A percentile compares a stretch with the other conserved stretches of the same genome.
Evolutionary conservation across 2,329 filamentous ascomycete genomes (phyloP).

Genomic region (Aspergillus eucalypticola): DNA sequence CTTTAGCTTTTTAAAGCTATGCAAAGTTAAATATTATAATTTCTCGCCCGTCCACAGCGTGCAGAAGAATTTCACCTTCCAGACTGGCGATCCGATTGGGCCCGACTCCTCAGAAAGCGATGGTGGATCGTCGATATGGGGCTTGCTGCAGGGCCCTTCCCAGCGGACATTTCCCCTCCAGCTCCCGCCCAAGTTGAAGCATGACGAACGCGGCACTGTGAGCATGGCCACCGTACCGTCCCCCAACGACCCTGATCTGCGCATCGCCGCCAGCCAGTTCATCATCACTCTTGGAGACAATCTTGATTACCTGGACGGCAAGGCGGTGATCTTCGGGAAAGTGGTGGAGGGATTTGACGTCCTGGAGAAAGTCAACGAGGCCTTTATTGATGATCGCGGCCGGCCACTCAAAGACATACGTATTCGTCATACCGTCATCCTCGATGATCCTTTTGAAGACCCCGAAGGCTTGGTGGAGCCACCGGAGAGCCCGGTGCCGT

Average conservation of each 20-base stretch:
- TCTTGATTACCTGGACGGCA: slow-evolving; percentile 86
- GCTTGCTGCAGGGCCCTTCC: slow-evolving; percentile 67
- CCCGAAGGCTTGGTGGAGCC: slow-evolving; percentile 75
- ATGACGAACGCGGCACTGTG: slow-evolving; percentile 84
- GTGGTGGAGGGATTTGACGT: slow-evolving; percentile 95
- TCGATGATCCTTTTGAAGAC: slow-evolving; percentile 91
- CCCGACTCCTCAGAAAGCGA: slow-evolving; percentile 81
- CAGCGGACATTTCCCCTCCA: slow-evolving; percentile 80
- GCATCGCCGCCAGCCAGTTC: slow-evolving; percentile 87
- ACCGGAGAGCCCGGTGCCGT: slow-evolving; percentile 75
- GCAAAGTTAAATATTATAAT: slow-evolving; percentile 99
- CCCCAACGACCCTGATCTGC: slow-evolving; percentile 72
- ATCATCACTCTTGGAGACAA: slow-evolving; percentile 88
- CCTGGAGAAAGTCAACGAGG: slow-evolving; percentile 87
- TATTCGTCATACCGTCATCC: slow-evolving; percentile 85
- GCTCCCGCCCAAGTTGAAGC: slow-evolving; percentile 83
- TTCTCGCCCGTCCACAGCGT: slow-evolving; percentile 89
- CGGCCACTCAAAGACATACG: slow-evolving; percentile 91
- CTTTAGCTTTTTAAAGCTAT: slow-evolving; percentile 90
- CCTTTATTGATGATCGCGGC: slow-evolving; percentile 83
- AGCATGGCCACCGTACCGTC: slow-evolving; percentile 94
- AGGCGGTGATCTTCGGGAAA: slow-evolving; percentile 91
- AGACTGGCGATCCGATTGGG: slow-evolving; percentile 91
- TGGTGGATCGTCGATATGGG: slow-evolving; percentile 93
- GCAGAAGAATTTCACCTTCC: slow-evolving; percentile 93